Evolutionary conservation across 2,329 filamentous ascomycete genomes (phyloP).

Genomic region (Fusarium coicis): DNA sequence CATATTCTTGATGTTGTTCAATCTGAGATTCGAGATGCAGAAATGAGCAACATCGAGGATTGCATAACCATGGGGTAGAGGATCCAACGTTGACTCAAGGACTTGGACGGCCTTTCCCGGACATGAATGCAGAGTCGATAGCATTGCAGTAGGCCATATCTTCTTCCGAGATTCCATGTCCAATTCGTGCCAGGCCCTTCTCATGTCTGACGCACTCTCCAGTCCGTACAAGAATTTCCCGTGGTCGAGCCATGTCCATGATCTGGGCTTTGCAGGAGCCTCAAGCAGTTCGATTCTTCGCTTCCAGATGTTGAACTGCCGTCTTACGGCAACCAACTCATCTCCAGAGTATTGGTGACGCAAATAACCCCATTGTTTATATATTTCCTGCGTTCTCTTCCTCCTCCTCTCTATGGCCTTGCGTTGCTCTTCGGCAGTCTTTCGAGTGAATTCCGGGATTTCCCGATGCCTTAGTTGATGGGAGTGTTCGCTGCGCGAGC

Average conservation of each 20-base stretch:
- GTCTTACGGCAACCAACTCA: conserved; percentile 37
- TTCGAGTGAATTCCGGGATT: not conserved
- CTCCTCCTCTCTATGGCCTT: not conserved
- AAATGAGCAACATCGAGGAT: conserved; percentile 51
- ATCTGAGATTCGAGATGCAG: conserved; percentile 40
- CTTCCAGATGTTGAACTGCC: conserved; percentile 47
- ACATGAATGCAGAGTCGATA: conserved; percentile 49
- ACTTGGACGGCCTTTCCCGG: conserved; percentile 49
- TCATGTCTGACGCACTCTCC: conserved; percentile 47
- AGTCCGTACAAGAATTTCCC: conserved; percentile 47
- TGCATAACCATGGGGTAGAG: conserved; percentile 51
- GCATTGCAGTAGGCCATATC: conserved; percentile 50
- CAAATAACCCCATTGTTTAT: conserved; percentile 49
- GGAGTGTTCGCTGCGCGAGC: not conserved
- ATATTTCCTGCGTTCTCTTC: conserved; percentile 19
- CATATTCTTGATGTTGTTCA: conserved; percentile 21
- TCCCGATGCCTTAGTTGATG: not conserved
- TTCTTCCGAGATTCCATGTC: conserved; percentile 39
- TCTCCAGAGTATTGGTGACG: conserved; percentile 42
- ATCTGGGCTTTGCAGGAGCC: conserved; percentile 20
- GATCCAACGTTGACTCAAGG: conserved; percentile 52
- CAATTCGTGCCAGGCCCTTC: conserved; percentile 47
- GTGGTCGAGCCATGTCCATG: conserved; percentile 43
- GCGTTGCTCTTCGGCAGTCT: conserved; percentile 2
- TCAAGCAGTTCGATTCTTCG: conserved; percentile 39